Evolutionary conservation across 495 filamentous ascomycete genomes (phyloP), one percentile per base, ranked within the genome.

Genomic region (Parmelia sp.): DNA sequence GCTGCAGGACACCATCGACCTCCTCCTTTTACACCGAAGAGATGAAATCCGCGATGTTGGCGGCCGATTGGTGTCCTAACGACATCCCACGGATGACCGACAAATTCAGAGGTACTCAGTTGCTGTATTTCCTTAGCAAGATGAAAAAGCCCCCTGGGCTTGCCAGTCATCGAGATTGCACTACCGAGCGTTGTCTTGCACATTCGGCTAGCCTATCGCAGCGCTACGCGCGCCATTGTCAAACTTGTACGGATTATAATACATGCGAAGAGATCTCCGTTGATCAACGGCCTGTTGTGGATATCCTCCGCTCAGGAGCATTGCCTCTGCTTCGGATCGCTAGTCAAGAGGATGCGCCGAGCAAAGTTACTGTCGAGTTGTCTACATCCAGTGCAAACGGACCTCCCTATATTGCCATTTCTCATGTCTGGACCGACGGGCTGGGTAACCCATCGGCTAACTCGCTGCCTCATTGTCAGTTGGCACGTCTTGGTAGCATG

Each of bases 341-440:
- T 12, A 21, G 29, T 31, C 27, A 19, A 14, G n/a, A 15, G 0
- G 19, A 44, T 44, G 21, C 53, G 15, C 37, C 37, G 11, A 42
- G 35, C 8, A 47, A 56, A 39, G 36, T 65, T 4, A 40, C 40
- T 2, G 25, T 65, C 3, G 31, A 60, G 40, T 29, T 65, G 1
- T 44, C 14, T 1, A 58, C 17, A 17, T 35, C 63, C 51, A 21
- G 11, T 39, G 1, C 31, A 42, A 33, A 25, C 21, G 7, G 6
- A 12, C n/a, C 27, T 7, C n/a, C 31, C 9, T 62, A 66, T 58
- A 56, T 72, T 3, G 72, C 74, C 0, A 59, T 76, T 25, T 75
- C 73, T 21, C 73, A 76, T 60, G 71, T 75, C 12, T 76, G 74
- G 74, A 68, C 73, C 15, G 74, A 76, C 58, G 74, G 74, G 3